Base-by-base conservation (phyloP, 1,284 basidiomycete genomes). In the Chiua sp. region DNA sequence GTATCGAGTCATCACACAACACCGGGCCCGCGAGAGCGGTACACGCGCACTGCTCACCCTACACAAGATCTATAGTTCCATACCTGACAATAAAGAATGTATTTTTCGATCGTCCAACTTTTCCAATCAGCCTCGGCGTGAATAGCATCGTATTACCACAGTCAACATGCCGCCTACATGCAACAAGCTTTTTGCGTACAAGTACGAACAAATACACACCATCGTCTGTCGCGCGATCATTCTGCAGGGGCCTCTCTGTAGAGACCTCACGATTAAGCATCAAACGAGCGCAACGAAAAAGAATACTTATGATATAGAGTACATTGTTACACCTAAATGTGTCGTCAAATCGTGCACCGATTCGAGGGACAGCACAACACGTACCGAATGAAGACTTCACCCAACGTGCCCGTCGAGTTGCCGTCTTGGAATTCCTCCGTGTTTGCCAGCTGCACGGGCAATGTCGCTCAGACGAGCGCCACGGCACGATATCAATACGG, bases 401-500 rank as follows among this genome's bases (percentile, higher is more conserved):
- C 98, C 30, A 99, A 82, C 23, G 95, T 91, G 51, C 98, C 98
- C 68, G 95, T 98, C 18, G 95, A 96, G 76, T 94, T 89, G 54
- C 96, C 97, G 70, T 98, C 93, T 77, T 98, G 95, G 71, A 93
- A 97, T 78, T 99, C 98, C 77, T 99, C 98, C 3, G 98, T 96
- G 77, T 99, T 98, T 49, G 96, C 96, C 56, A 99, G 20, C 70
- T 68, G 47, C 26, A 35, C 32, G 39, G 18, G 51, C 51, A 53
- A 65, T 48, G 50, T 10, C 13, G 6, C 1, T 57, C 12, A 46
- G 63, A 52, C 16, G 11, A 30, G 0, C 3, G 47, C n/a, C 10
- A 33, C 22, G 22, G 23, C 13, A 42, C 15, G 48, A 7, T 16
- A 23, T 33, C 13, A 37, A 51, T 44, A 26, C 11, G 32, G 13